phyloP scores from a whole-genome alignment of 441 rosid genomes.

The Populus hybrid region DNA sequence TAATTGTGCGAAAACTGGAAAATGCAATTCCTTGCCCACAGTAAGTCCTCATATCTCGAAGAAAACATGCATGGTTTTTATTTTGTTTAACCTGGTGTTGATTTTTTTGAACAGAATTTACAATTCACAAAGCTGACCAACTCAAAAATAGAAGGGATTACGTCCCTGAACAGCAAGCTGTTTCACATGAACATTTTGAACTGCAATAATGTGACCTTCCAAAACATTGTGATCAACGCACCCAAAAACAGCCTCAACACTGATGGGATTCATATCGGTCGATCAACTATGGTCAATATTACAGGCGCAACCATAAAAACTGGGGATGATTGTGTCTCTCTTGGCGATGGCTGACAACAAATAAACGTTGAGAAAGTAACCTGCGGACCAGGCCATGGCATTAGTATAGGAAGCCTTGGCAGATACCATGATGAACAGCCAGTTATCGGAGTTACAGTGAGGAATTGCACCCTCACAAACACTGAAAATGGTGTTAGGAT shows the following conservation, averaged over 20 bases:
- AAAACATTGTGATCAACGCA: conserved; percentile 31
- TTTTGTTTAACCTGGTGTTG: background rate
- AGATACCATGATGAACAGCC: conserved; percentile 29
- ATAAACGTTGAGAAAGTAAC: conserved; percentile 23
- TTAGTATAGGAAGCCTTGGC: conserved; percentile 53
- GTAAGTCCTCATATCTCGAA: conserved; percentile 25
- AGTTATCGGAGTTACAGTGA: conserved; percentile 30
- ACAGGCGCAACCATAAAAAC: conserved; percentile 27
- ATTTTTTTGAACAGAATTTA: conserved; percentile 31
- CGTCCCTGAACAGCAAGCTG: conserved; percentile 45
- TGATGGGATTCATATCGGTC: conserved; percentile 60
- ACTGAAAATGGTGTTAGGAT: conserved; percentile 48
- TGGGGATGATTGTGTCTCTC: conserved; percentile 50
- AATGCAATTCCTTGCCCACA: conserved; percentile 36
- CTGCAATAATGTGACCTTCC: conserved; percentile 40
- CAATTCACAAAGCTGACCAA: conserved; percentile 33
- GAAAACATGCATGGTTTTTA: background rate
- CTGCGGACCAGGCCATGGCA: conserved; percentile 63
- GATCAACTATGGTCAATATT: conserved; percentile 36
- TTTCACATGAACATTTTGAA: conserved; percentile 47
- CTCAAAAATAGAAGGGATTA: conserved; percentile 29
- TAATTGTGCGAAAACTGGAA: conserved; percentile 17
- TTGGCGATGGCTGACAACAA: conserved; percentile 40
- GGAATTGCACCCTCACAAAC: conserved; percentile 32
- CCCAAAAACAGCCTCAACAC: conserved; percentile 47